Percentiles rank a stretch among this genome's conserved stretches.
These are phyloP conservation scores for Dictyostelium brefeldianum DNA, from an alignment of 78 protist species.

Conservation along the genomic window DNA sequence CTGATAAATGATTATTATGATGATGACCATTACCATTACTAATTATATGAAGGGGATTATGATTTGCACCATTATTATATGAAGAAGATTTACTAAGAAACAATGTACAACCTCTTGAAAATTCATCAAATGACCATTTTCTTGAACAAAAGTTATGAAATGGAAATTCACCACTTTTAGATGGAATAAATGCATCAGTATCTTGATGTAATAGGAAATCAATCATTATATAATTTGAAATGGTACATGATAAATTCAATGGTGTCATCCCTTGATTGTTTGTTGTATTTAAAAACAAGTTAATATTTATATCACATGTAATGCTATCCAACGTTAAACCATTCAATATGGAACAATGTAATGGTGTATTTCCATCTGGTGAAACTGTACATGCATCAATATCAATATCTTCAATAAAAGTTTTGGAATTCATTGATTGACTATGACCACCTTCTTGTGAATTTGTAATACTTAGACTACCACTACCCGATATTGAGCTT, in stretches of 20 bases:
- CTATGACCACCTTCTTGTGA: not conserved
- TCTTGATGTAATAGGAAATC: slow-evolving; percentile 10
- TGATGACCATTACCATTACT: not conserved
- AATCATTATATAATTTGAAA: slow-evolving; percentile 1
- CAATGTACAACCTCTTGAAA: not conserved
- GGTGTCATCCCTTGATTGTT: slow-evolving; percentile 60
- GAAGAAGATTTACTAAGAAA: slow-evolving; percentile 22
- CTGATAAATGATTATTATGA: not conserved
- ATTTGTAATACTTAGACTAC: not conserved
- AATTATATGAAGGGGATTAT: too few species aligned
- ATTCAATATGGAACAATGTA: slow-evolving; percentile 5
- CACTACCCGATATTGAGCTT: not conserved
- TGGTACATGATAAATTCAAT: slow-evolving; percentile 29
- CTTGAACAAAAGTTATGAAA: slow-evolving; percentile 43
- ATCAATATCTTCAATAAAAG: slow-evolving; percentile 36
- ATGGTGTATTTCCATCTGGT: slow-evolving; percentile 43
- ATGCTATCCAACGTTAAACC: not conserved
- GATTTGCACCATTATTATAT: not conserved
- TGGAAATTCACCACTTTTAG: slow-evolving; percentile 27
- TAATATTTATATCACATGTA: not conserved
- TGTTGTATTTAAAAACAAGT: not conserved
- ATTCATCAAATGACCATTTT: slow-evolving; percentile 47
- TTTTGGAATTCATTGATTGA: slow-evolving; percentile 23
- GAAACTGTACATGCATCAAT: not conserved
- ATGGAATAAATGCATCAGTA: not conserved